Evolutionary conservation across 1,139 yeast species (phyloP), one percentile per base, ranked within the genome.

Genomic region (Trichomonascaceae sp.): DNA sequence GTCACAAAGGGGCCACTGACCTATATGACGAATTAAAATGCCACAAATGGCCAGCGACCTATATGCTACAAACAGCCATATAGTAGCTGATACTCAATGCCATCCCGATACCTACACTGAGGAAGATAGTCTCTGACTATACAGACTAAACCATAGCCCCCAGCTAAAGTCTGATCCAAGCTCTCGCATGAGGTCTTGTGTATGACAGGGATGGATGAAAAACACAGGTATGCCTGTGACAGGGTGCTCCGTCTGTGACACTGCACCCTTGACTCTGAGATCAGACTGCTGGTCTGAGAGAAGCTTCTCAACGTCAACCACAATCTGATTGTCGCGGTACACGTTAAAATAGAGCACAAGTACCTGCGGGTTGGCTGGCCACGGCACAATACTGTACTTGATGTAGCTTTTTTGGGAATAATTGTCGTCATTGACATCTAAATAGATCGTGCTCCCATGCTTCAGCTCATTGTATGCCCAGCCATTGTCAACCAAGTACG

Each of bases 161-260:
- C n/a, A n/a, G n/a, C n/a, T n/a, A n/a, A n/a, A n/a, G n/a, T n/a
- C n/a, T n/a, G n/a, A n/a, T n/a, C n/a, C n/a, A n/a, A 20, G 23
- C 23, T 28, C 35, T 4, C 28, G 30, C 30, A 48, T 26, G 31
- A 40, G 42, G n/a, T 38, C 42, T n/a, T 35, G 37, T 2, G 65
- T 59, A 17, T 46, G 44, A 41, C 65, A 60, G 6, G 65, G 65
- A 36, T 60, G 65, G 13, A 61, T 32, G 38, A 42, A 58, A 38
- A 56, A 52, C 6, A 47, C 40, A 1, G 61, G 60, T 22, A 47
- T 37, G 3, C 54, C 54, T 23, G 46, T 38, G 3, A 42, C 26
- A 8, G 64, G 64, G 37, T 56, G 61, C 31, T 51, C 59, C 3
- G 54, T 52, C 28, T 52, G 60, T 9, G 57, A 42, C 48, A 28